These are phyloP conservation scores for Zygosaccharomyces pseudobailii DNA, from an alignment of 1,139 yeast species.

Conservation along the genomic window DNA sequence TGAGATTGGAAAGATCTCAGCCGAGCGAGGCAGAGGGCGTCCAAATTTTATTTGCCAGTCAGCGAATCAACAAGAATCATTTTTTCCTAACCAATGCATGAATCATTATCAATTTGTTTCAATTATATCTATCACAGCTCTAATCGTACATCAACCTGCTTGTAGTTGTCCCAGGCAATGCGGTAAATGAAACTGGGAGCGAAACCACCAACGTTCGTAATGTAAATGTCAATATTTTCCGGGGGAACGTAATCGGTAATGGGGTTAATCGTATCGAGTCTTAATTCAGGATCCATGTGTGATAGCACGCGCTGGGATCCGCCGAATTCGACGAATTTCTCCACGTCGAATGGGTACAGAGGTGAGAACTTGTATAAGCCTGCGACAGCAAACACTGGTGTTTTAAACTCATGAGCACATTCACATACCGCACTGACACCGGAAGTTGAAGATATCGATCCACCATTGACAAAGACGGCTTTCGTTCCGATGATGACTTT, in stretches of 20 bases:
- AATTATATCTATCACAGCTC: conserved; percentile 15
- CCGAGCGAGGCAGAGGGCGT: conserved; percentile 41
- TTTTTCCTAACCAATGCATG: background rate
- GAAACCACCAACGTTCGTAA: conserved; percentile 93
- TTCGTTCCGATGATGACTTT: conserved; percentile 91
- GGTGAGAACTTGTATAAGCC: conserved; percentile 94
- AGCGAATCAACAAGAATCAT: background rate
- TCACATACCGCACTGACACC: conserved; percentile 94
- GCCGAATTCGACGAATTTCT: conserved; percentile 86
- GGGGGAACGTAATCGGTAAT: conserved; percentile 89
- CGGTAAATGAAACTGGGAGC: conserved; percentile 96
- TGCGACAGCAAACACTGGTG: conserved; percentile 94
- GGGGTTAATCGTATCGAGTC: conserved; percentile 88
- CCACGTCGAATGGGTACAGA: conserved; percentile 86
- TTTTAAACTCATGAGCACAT: conserved; percentile 89
- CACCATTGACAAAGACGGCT: conserved; percentile 94
- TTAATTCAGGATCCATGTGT: conserved; percentile 33
- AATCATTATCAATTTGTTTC: conserved; percentile 1
- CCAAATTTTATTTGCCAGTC: background rate
- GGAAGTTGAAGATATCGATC: conserved; percentile 72
- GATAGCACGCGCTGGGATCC: conserved; percentile 50
- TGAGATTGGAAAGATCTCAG: conserved; percentile 17
- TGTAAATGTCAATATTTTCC: conserved; percentile 87
- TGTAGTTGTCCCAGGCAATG: conserved; percentile 90
- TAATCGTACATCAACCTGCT: conserved; percentile 70